Base-by-base conservation (phyloP, 2,329 filamentous ascomycete species). In the Fusarium sp. region DNA sequence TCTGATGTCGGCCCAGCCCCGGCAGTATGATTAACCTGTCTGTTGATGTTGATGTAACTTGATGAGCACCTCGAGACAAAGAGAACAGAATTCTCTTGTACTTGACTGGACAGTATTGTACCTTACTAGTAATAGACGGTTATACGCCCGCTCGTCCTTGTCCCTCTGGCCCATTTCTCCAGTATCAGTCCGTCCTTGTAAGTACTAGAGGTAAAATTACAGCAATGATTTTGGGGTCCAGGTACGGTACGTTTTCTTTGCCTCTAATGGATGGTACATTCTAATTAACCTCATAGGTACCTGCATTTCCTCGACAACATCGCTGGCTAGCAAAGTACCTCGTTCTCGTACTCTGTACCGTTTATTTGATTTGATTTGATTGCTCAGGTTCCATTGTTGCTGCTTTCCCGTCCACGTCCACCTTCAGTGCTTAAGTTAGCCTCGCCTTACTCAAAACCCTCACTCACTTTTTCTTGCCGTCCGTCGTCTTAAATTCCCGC, bases 401-500 rank as follows among this genome's bases (percentile, higher is more conserved):
- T 24, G 42, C 38, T 36, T 26, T 34, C 45, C 24, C 49, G 22
- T 24, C 22, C 22, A 24, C 22, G 57, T 69, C 40, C 40, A 46
- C 28, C 9, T 31, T 63, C 24, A 39, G 50, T 69, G 52, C 61
- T 56, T 36, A 54, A 61, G 45, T 58, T 62, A 57, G 43, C 52
- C 50, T 48, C 46, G 24, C 58, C 58, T 57, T 51, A 48, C 39
- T 50, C 71, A 66, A 72, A 75, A 68, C 73, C 73, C 73, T 75
- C 71, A 72, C 58, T 70, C 67, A 66, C 63, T 67, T 63, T 72
- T 69, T 56, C 64, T 67, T 60, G 49, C 48, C 60, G 55, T 70
- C 71, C 31, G 51, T 63, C 56, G 58, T 64, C 69, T 71, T 72
- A 75, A 75, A 74, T 75, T 75, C 67, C 71, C 73, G 72, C 73